These are phyloP conservation scores for Penicillium diatomitis DNA, from an alignment of 495 filamentous ascomycete genomes.

Conservation along the genomic window DNA sequence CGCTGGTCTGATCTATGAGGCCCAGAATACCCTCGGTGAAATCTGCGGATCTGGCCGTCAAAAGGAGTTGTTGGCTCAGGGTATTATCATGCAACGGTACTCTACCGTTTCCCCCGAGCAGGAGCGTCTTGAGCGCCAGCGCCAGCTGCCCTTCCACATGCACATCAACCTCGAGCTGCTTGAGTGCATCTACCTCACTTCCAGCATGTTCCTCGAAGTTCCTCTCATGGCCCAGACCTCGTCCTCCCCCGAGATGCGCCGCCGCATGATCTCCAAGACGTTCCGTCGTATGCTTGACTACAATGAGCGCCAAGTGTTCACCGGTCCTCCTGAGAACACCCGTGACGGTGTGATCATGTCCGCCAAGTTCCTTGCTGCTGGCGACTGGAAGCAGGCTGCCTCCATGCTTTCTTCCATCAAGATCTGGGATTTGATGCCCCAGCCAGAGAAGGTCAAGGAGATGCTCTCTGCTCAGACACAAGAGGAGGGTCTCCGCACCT, in stretches of 20 bases:
- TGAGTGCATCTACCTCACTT: conserved; percentile 97
- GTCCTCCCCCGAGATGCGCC: conserved; percentile 92
- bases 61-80: conserved; percentile 96
- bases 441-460: conserved; percentile 81
- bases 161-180: conserved; percentile 99
- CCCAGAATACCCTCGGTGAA: conserved; percentile 91
- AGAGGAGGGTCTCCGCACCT: conserved; percentile 94
- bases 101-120: conserved; percentile 93
- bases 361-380: conserved; percentile 88
- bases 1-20: conserved; percentile 91
- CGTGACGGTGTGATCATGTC: conserved; percentile 98
- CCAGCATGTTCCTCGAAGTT: conserved; percentile 97
- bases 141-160: conserved; percentile 98
- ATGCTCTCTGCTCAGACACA: conserved; percentile 98
- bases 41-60: conserved; percentile 95
- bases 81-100: conserved; percentile 94
- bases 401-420: conserved; percentile 93
- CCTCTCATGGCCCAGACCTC: conserved; percentile 93
- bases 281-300: conserved; percentile 99
- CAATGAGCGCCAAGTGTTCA: conserved; percentile 98
- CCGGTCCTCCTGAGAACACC: conserved; percentile 95
- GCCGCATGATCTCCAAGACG: conserved; percentile 97
- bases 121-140: conserved; percentile 89
- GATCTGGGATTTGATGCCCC: conserved; percentile 94
- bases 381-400: conserved; percentile 95